Base-by-base conservation (phyloP, 805 yeast genomes). In the Schwanniomyces sp. region DNA sequence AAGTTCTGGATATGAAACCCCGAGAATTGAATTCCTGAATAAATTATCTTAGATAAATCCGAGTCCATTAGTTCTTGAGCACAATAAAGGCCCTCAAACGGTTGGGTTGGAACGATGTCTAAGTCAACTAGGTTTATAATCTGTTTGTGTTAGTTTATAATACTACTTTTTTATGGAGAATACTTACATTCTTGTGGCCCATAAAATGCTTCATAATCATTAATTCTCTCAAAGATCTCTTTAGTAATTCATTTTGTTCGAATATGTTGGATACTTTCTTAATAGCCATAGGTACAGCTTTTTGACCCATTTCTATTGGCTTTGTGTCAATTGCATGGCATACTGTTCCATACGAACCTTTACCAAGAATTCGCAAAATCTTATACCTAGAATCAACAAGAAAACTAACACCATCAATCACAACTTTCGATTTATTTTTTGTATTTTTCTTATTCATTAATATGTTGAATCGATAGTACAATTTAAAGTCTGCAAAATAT, bases 291-390 rank as follows among this genome's bases (percentile, higher is more conserved):
- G 57, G 57, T n/a, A 56, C 48, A 1, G 65, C 62, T 21, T 36
- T 57, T 4, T 21, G 10, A 7, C 21, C 21, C 7, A 5, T 16
- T 10, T 10, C 10, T 32, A 16, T 3, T 10, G 40, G 6, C 34
- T 69, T 64, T n/a, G 69, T 54, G 57, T 84, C 89, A 7, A 76
- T 52, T 0, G 92, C 95, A 3, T 88, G 81, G 53, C 94, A 88
- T 4, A 90, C 96, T 0, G 84, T 80, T 0, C 96, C 96, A 62
- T 90, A 90, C 0, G 96, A 85, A 0, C 96, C 96, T 59, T 84
- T 84, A 0, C 96, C 96, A 45, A 90, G 71, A 2, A 84, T 71
- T 34, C 74, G 72, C 24, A 75, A 64, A 12, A 88, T 70, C 44
- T 76, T 71, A 63, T 88, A 89, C 34, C 88, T 68, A 1, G 75